These are phyloP conservation scores for Stemphylium vesicarium DNA, from an alignment of 2,329 filamentous ascomycete species.

Conservation along the genomic window DNA sequence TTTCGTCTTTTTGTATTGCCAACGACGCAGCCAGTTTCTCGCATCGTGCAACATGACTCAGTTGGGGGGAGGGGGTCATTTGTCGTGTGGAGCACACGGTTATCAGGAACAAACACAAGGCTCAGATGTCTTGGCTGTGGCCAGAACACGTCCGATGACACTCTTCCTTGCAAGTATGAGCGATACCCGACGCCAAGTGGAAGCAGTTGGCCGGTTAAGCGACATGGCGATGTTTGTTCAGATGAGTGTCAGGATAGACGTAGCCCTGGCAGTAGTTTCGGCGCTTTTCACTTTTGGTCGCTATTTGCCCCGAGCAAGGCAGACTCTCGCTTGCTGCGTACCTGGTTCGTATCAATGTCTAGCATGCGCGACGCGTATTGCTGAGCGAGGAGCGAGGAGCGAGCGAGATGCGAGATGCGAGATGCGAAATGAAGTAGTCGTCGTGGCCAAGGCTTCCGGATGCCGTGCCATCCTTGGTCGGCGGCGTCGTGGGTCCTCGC, in stretches of 20 bases:
- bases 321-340: not conserved
- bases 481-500: constrained; percentile 2
- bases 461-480: constrained; percentile 22
- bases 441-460: constrained; percentile 16
- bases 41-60: not conserved
- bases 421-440: not conserved
- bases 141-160: constrained; percentile 4
- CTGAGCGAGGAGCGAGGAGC: not conserved
- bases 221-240: not conserved
- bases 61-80: not conserved
- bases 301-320: too few species aligned
- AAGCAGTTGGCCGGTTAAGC: constrained; percentile 7
- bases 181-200: constrained; percentile 8
- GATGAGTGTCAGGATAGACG: not conserved
- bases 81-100: not conserved
- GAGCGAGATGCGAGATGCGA: not conserved
- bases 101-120: not conserved
- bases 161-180: constrained; percentile 2
- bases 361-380: not conserved
- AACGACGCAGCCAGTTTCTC: too few species aligned
- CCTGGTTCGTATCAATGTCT: not conserved
- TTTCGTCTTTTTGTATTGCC: too few species aligned
- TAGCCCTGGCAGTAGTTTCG: too few species aligned
- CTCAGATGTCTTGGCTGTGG: constrained; percentile 5
- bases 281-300: too few species aligned